Evolutionary conservation across 345 rosid species (phyloP).

Genomic region (Heritiera littoralis): DNA sequence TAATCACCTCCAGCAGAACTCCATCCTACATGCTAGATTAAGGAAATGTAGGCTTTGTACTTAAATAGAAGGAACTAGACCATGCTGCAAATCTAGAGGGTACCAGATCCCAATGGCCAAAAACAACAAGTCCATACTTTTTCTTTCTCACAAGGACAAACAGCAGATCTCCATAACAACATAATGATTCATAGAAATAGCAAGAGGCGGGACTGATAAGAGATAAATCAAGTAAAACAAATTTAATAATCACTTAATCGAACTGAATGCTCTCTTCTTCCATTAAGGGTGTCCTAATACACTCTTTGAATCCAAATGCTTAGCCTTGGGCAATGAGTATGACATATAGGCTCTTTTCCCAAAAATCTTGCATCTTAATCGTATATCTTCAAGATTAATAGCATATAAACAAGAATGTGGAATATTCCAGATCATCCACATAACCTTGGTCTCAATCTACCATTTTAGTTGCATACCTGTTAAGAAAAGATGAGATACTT

Average conservation of each 20-base stretch:
- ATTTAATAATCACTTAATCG: not conserved
- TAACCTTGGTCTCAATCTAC: not conserved
- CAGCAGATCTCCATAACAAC: not conserved
- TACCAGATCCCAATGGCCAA: not conserved
- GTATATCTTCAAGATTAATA: not conserved
- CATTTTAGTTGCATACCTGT: not conserved
- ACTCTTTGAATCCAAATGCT: not conserved
- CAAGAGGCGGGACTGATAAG: not conserved
- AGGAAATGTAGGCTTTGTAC: not conserved
- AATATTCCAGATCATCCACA: not conserved
- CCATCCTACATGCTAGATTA: not conserved
- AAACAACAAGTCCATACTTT: not conserved
- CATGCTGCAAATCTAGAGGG: not conserved
- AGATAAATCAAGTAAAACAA: constrained; percentile 1
- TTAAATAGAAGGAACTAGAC: not conserved
- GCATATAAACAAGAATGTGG: constrained; percentile 1
- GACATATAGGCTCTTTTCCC: not conserved
- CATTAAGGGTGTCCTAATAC: not conserved
- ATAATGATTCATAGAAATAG: not conserved
- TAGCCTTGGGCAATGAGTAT: not conserved
- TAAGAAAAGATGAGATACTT: constrained; percentile 1
- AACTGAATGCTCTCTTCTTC: not conserved
- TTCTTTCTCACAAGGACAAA: not conserved
- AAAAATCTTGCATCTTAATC: not conserved
- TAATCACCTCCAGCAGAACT: not conserved